Percentiles rank a stretch among this genome's conserved stretches.
These are phyloP conservation scores for Erigeron philadelphicus DNA, from an alignment of 140 eudicot species.

Conservation along the genomic window DNA sequence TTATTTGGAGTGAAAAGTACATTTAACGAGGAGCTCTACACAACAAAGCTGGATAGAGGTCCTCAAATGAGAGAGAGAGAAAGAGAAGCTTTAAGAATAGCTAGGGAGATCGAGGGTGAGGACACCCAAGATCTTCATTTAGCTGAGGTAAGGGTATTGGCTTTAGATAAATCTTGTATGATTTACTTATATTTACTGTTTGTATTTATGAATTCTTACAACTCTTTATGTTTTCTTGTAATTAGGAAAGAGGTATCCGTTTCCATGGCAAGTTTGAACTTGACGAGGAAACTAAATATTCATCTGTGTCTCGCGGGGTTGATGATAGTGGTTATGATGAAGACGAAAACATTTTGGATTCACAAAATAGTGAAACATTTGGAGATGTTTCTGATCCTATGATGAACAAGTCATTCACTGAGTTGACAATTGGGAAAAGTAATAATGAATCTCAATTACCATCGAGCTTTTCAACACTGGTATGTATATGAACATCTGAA, in stretches of 20 bases:
- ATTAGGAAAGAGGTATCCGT: conserved; percentile 78
- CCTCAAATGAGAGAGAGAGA: conserved; percentile 84
- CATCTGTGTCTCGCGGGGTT: conserved; percentile 67
- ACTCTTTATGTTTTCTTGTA: conserved; percentile 4
- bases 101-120: conserved; percentile 94
- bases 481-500: conserved; percentile 21
- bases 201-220: conserved; percentile 1
- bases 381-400: conserved; percentile 51
- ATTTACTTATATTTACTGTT: background rate
- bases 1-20: conserved; percentile 96
- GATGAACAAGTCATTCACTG: conserved; percentile 36
- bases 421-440: conserved; percentile 36
- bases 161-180: background rate
- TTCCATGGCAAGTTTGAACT: conserved; percentile 56
- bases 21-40: conserved; percentile 88
- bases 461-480: conserved; percentile 41
- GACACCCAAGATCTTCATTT: conserved; percentile 87
- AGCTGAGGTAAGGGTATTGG: conserved; percentile 66
- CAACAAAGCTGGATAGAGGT: conserved; percentile 91
- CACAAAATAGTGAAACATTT: conserved; percentile 67
- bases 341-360: conserved; percentile 58
- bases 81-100: conserved; percentile 75
- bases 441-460: conserved; percentile 36
- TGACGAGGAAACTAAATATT: conserved; percentile 87
- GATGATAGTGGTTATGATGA: conserved; percentile 85